Base-by-base conservation (phyloP, 805 yeast genomes). In the Scheffersomyces lignosus region DNA sequence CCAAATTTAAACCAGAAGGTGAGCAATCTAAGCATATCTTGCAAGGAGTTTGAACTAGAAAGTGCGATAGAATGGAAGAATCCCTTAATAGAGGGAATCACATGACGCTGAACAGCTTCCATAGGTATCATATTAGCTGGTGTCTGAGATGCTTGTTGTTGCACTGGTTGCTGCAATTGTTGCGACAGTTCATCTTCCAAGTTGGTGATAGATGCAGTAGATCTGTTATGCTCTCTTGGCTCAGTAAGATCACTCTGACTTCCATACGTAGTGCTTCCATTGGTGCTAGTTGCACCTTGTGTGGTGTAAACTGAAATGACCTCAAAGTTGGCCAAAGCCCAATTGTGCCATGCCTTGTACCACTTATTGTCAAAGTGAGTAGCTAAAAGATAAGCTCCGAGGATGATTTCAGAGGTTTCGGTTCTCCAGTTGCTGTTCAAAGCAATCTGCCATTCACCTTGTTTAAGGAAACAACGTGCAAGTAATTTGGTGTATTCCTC, bases 321-420 rank as follows among this genome's bases (percentile, higher is more conserved):
- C 56, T 93, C 97, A 57, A 90, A 93, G 60, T 95, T 93, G 1
- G 98, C 97, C 54, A 95, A 70, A 0, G 99, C 99, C 99, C 99
- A 93, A 55, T 89, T 91, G 58, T 93, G 99, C 99, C 99, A 95
- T 13, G 98, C 99, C 56, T 95, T 93, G 54, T 93, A 93, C 96
- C 99, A 93, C 16, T 78, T 76, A 24, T 78, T 73, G 57, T 93
- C 97, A 60, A 93, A 91, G 57, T 90, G 96, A 0, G 99, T 91
- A 0, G 99, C 98, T 45, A 93, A 70, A 37, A 93, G 66, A 57
- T 87, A 93, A 0, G 97, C 89, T 9, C 97, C 96, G 41, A 93
- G 66, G 46, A 93, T 88, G 1, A 90, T 84, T 29, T 88, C 90
- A 1, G 90, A 81, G 25, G 73, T 70, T 43, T 81, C 85, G 7